These are phyloP conservation scores for Croton laevigatus DNA, from an alignment of 441 rosid species.

Conservation along the genomic window DNA sequence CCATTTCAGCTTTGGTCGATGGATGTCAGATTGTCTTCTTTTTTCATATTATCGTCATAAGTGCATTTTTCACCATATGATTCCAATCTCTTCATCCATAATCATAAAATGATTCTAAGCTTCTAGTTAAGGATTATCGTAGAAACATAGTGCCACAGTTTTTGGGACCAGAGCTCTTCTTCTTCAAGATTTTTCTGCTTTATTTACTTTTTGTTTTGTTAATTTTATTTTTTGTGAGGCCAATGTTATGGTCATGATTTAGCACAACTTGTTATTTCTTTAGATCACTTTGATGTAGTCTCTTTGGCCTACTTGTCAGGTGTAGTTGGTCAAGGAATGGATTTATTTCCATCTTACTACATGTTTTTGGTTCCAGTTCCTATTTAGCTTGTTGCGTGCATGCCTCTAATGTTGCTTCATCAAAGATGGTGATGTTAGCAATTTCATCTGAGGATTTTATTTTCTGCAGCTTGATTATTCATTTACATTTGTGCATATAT, in stretches of 20 bases:
- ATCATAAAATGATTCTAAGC: too few species aligned
- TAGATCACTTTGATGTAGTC: too few species aligned
- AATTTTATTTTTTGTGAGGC: too few species aligned
- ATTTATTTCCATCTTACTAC: too few species aligned
- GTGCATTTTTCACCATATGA: not conserved
- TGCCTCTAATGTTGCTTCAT: not conserved
- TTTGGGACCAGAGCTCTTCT: too few species aligned
- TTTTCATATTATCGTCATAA: not conserved
- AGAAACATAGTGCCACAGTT: too few species aligned
- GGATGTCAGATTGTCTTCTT: slow-evolving; percentile 2
- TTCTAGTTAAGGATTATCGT: too few species aligned
- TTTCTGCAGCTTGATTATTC: not conserved
- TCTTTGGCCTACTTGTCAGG: not conserved
- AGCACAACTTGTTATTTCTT: too few species aligned
- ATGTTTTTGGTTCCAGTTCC: not conserved
- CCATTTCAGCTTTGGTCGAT: not conserved
- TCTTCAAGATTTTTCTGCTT: too few species aligned
- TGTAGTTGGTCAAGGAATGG: too few species aligned
- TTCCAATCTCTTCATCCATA: not conserved
- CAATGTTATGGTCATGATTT: too few species aligned
- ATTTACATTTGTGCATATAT: not conserved
- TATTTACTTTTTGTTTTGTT: too few species aligned
- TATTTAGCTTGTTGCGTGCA: not conserved
- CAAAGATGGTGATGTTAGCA: not conserved
- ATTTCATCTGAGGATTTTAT: not conserved